A percentile compares a stretch with the other conserved stretches of the same genome.
Evolutionary conservation across 768 basidiomycete genomes (phyloP).

Genomic region (Auriscalpium vulgare): DNA sequence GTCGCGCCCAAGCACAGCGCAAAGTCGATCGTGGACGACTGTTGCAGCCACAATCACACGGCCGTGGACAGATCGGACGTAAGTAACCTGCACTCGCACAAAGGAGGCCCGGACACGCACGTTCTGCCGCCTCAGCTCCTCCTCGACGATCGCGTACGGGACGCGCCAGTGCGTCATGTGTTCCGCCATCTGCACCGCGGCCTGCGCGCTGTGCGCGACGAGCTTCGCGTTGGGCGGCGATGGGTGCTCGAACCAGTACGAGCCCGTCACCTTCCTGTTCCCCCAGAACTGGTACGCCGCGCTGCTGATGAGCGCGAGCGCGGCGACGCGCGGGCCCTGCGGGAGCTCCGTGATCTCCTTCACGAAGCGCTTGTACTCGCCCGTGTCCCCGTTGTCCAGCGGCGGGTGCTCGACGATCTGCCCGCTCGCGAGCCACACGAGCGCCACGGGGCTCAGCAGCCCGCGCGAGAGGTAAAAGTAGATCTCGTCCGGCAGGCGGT

Average conservation of each 20-base stretch:
- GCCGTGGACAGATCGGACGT: neutral
- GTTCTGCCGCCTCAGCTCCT: conserved; percentile 92
- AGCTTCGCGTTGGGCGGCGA: conserved; percentile 39
- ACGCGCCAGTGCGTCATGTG: conserved; percentile 89
- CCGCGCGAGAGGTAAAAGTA: conserved; percentile 96
- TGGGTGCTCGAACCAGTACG: conserved; percentile 72
- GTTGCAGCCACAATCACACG: too few species aligned
- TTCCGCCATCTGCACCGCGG: conserved; percentile 82
- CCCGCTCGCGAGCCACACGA: conserved; percentile 92
- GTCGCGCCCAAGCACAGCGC: conserved; percentile 91
- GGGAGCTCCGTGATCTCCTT: conserved; percentile 95
- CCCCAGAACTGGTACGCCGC: conserved; percentile 78
- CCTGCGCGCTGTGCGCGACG: conserved; percentile 64
- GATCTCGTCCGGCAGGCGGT: conserved; percentile 90
- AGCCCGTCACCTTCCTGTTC: conserved; percentile 59
- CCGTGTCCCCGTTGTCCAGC: conserved; percentile 91
- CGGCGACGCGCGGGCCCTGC: conserved; percentile 87
- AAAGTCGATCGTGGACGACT: conserved; percentile 98
- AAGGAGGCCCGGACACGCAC: conserved; percentile 40
- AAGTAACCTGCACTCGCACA: neutral
- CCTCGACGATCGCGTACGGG: conserved; percentile 75
- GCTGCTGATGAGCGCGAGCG: conserved; percentile 80
- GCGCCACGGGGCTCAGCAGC: conserved; percentile 77
- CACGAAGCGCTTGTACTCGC: conserved; percentile 89
- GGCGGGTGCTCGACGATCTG: conserved; percentile 82